phyloP scores from a whole-genome alignment of 768 basidiomycete genomes.

The Tricholomella constricta region DNA sequence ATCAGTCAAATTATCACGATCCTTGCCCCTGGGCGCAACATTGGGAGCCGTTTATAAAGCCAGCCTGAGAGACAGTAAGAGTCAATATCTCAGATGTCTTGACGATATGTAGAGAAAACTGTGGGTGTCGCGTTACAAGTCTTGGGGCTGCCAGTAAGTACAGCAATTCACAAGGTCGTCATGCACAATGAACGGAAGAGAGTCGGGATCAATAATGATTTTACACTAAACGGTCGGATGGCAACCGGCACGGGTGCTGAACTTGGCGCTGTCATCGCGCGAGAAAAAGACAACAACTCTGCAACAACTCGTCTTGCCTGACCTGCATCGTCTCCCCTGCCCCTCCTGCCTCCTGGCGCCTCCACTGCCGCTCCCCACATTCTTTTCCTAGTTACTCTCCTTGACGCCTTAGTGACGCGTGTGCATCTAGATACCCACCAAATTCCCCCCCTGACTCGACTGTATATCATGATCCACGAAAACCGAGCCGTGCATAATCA shows the following conservation, averaged over 20 bases:
- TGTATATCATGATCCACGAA: slow-evolving; percentile 12
- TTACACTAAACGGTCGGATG: neutral
- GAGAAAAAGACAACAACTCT: neutral
- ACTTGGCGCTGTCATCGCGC: slow-evolving; percentile 3
- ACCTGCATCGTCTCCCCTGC: neutral
- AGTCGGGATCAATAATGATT: neutral
- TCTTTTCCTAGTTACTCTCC: slow-evolving; percentile 12
- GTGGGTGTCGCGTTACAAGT: too few relatives aligned
- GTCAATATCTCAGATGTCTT: too few relatives aligned
- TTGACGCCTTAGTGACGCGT: slow-evolving; percentile 13
- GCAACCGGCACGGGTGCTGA: neutral
- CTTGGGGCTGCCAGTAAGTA: too few relatives aligned
- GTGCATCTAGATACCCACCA: slow-evolving; percentile 1
- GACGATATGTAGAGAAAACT: too few relatives aligned
- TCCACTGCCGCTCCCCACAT: slow-evolving; percentile 8
- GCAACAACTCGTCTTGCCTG: neutral
- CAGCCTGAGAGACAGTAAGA: too few relatives aligned
- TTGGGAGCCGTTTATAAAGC: too few relatives aligned
- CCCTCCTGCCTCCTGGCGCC: neutral
- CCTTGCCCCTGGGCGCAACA: too few relatives aligned
- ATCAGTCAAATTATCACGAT: neutral
- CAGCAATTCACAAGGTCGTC: too few relatives aligned
- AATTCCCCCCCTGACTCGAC: neutral
- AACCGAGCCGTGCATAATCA: slow-evolving; percentile 11
- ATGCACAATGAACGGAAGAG: neutral